Evolutionary conservation across 2,329 filamentous ascomycete species (phyloP).

Genomic region (Exophiala xenobiotica): DNA sequence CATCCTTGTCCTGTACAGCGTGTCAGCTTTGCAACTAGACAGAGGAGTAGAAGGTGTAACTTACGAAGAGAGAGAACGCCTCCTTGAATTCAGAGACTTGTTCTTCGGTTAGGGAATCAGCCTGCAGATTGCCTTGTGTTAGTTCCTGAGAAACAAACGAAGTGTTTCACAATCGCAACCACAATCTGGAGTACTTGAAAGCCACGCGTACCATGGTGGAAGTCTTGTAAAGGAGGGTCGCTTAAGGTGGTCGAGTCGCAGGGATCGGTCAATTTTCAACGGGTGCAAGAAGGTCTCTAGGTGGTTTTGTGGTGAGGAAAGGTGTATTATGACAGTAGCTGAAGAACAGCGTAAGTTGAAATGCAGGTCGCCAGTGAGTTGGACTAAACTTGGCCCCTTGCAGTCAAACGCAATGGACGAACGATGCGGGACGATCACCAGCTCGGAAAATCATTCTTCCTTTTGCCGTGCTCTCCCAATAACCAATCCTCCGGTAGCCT

Average conservation of each 20-base stretch:
- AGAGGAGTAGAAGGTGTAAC: slow-evolving; percentile 43
- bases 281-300: not conserved
- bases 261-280: not conserved
- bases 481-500: not conserved
- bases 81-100: slow-evolving; percentile 99
- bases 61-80: slow-evolving; percentile 99
- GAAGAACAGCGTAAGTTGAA: slow-evolving; percentile 1
- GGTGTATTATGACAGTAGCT: slow-evolving; percentile 7
- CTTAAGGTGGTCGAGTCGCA: not conserved
- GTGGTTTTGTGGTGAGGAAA: not conserved
- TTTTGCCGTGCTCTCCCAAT: not conserved
- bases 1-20: slow-evolving; percentile 73
- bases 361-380: slow-evolving; percentile 5
- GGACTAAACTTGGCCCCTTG: slow-evolving; percentile 3
- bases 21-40: slow-evolving; percentile 25
- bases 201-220: slow-evolving; percentile 19
- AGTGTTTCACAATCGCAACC: slow-evolving; percentile 18
- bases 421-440: slow-evolving; percentile 1
- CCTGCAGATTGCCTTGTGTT: slow-evolving; percentile 54
- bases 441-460: slow-evolving; percentile 13
- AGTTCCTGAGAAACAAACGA: slow-evolving; percentile 11
- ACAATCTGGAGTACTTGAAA: not conserved
- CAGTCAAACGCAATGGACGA: not conserved
- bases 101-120: slow-evolving; percentile 98
- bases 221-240: not conserved